These are phyloP conservation scores for Lactifluus echinatus DNA, from an alignment of 768 basidiomycete genomes.

Conservation along the genomic window DNA sequence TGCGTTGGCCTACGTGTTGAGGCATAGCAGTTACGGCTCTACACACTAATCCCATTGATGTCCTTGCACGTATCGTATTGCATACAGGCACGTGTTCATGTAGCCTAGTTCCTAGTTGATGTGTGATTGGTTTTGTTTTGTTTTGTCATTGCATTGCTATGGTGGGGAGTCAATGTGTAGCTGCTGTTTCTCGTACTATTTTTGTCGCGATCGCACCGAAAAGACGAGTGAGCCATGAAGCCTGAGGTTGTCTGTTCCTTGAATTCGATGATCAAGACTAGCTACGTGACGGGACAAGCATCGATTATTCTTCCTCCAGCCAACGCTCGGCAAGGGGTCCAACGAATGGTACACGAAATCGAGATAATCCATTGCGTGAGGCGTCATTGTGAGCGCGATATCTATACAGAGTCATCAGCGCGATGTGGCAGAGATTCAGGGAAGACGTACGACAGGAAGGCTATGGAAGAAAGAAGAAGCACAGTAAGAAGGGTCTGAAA, in stretches of 20 bases:
- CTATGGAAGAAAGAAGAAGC: conserved; percentile 32
- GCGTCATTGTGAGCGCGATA: conserved; percentile 47
- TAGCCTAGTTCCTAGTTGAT: conserved; percentile 18
- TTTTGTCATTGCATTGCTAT: conserved; percentile 22
- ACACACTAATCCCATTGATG: conserved; percentile 24
- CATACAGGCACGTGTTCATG: conserved; percentile 18
- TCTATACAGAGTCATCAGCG: conserved; percentile 24
- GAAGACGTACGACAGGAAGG: conserved; percentile 49
- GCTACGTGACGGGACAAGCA: not conserved
- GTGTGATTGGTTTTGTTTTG: conserved; percentile 21
- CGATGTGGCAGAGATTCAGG: not conserved
- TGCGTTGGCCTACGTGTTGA: conserved; percentile 20
- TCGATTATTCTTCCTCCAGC: conserved; percentile 50
- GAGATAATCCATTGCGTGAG: conserved; percentile 40
- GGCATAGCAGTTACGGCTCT: conserved; percentile 19
- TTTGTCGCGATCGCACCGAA: not conserved
- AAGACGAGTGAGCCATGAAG: not conserved
- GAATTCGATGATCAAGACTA: not conserved
- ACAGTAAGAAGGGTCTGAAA: conserved; percentile 43
- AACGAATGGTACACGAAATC: conserved; percentile 53
- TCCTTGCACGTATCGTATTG: conserved; percentile 26
- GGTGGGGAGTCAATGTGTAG: conserved; percentile 12
- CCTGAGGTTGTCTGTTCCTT: not conserved
- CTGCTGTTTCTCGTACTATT: not conserved
- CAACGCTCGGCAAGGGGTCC: conserved; percentile 61